Conservation (phyloP, 2,329 filamentous ascomycete species). For the Biscogniauxia sp. region DNA sequence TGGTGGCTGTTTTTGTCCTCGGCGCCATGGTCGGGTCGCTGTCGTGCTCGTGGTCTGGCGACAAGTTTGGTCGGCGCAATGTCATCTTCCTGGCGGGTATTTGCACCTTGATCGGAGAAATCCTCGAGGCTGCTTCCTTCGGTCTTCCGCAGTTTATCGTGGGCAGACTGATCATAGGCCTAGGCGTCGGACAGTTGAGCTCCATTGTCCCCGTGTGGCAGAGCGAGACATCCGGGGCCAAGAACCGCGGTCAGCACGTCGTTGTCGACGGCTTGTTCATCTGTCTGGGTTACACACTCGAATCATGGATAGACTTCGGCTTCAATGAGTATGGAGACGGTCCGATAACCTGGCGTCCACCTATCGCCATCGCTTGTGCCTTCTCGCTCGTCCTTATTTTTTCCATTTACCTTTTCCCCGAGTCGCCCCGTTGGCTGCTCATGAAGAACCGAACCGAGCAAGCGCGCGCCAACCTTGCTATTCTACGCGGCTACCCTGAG, state of each 20-base stretch:
- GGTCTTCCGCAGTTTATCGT: constrained; percentile 41
- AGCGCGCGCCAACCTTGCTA: constrained; percentile 32
- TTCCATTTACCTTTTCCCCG: constrained; percentile 34
- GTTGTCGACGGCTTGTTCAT: constrained; percentile 38
- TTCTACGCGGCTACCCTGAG: constrained; percentile 20
- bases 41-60: constrained; percentile 36
- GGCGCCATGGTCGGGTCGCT: constrained; percentile 38
- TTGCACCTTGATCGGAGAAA: constrained; percentile 41
- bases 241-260: constrained; percentile 43
- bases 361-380: constrained; percentile 33
- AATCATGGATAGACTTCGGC: constrained; percentile 46
- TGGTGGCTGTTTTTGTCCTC: constrained; percentile 37
- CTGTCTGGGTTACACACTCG: constrained; percentile 37
- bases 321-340: constrained; percentile 34
- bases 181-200: constrained; percentile 38
- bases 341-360: constrained; percentile 34
- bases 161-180: constrained; percentile 39
- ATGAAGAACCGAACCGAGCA: constrained; percentile 30
- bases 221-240: constrained; percentile 37
- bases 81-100: constrained; percentile 39
- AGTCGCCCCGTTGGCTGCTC: constrained; percentile 37
- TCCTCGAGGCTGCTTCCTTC: constrained; percentile 40
- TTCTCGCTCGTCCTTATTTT: constrained; percentile 31
- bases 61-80: constrained; percentile 40
- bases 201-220: constrained; percentile 42